Conservation (phyloP, 2,329 filamentous ascomycete genomes). For the Madurella fahalii region DNA sequence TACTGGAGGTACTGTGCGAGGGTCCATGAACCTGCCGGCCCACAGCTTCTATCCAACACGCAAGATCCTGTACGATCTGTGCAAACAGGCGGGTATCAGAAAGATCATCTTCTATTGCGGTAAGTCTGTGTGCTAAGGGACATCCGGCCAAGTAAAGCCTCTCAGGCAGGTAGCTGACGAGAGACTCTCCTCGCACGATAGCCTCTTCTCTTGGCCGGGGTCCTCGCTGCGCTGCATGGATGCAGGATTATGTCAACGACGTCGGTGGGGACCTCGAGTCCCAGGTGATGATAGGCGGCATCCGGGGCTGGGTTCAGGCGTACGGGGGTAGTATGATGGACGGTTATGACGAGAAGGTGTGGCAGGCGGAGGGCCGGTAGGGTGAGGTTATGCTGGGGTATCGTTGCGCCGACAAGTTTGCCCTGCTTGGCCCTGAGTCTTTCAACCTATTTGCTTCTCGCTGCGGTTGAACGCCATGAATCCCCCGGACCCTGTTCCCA, state of each 20-base stretch:
- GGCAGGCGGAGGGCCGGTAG: constrained; percentile 24
- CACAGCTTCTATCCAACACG: constrained; percentile 51
- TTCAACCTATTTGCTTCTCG: neutral
- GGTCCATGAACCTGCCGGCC: constrained; percentile 55
- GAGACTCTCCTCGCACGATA: constrained; percentile 20
- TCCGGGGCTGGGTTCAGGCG: constrained; percentile 52
- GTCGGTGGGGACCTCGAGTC: constrained; percentile 42
- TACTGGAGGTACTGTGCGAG: constrained; percentile 56
- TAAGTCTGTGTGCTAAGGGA: constrained; percentile 28
- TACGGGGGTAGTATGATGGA: constrained; percentile 47
- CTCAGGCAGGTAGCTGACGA: neutral
- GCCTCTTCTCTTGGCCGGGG: constrained; percentile 50
- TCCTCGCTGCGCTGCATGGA: constrained; percentile 50
- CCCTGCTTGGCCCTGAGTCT: neutral
- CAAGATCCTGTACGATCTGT: constrained; percentile 45
- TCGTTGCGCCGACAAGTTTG: constrained; percentile 7
- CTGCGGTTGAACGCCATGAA: constrained; percentile 7
- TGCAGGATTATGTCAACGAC: constrained; percentile 52
- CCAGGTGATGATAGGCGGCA: constrained; percentile 47
- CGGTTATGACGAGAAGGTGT: constrained; percentile 44
- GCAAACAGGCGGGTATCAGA: constrained; percentile 45
- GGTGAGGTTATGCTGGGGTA: constrained; percentile 9
- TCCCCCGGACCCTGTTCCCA: neutral
- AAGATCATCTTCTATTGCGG: constrained; percentile 55
- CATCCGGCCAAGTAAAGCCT: neutral